Evolutionary conservation across 139 green algal species (phyloP).

Genomic region (Tetraselmis chui): DNA sequence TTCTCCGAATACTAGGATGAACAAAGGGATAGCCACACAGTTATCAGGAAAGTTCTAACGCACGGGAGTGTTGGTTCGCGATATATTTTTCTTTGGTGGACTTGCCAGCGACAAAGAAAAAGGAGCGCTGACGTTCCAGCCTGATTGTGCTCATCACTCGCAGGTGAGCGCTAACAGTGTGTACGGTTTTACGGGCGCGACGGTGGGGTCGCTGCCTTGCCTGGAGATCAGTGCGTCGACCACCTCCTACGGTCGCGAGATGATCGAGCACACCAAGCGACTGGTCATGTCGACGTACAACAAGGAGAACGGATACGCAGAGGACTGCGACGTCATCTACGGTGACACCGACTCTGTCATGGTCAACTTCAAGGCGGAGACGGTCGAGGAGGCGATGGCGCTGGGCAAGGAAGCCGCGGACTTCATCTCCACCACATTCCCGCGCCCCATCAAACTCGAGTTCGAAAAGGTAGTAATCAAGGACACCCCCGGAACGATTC

Average conservation of each 20-base stretch:
- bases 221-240: conserved; percentile 79
- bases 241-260: conserved; percentile 87
- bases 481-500: too few relatives aligned
- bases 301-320: conserved; percentile 78
- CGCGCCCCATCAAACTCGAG: conserved; percentile 92
- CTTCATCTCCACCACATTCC: conserved; percentile 81
- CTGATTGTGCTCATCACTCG: too few relatives aligned
- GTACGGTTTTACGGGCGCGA: conserved; percentile 98
- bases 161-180: conserved; percentile 87
- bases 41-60: too few relatives aligned
- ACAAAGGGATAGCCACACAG: too few relatives aligned
- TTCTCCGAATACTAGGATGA: too few relatives aligned
- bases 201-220: conserved; percentile 93
- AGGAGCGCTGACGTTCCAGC: too few relatives aligned
- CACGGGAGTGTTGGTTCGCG: too few relatives aligned
- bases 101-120: too few relatives aligned
- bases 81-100: too few relatives aligned
- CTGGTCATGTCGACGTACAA: conserved; percentile 60
- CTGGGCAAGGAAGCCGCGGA: conserved; percentile 83
- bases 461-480: conserved; percentile 99
- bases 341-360: conserved; percentile 98
- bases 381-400: conserved; percentile 80
- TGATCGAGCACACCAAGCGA: conserved; percentile 89
- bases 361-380: conserved; percentile 77
- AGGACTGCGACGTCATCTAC: conserved; percentile 91